Evolutionary conservation across 2,329 filamentous ascomycete genomes (phyloP), one percentile per base, ranked within the genome.

Genomic region (Claviceps sp.): DNA sequence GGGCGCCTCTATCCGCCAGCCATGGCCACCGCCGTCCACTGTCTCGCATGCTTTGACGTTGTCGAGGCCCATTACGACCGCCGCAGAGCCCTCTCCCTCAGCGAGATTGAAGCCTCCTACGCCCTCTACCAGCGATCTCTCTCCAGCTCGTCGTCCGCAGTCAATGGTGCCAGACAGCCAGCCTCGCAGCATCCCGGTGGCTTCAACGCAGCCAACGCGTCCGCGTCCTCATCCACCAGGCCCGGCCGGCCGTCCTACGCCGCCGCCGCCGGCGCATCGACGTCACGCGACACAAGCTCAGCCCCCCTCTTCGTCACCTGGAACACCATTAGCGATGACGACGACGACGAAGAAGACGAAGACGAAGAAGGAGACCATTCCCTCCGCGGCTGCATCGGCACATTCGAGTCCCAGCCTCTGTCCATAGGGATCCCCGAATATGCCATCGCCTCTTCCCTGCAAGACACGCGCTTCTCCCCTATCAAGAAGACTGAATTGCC

Each of bases 311-410:
- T 97, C 65, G 87, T 98, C 47, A 95, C 90, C 7, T 97, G 91
- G 90, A 95, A 96, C 70, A 88, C 80, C 0, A 60, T 89, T 43
- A 62, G 58, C 10, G 56, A 62, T 34, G 62, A 60, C 24, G 43
- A 17, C 24, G 14, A 40, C 7, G 39, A 40, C 14, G 39, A 40
- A 3, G 39, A 40, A 3, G 39, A 19, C 19, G 19, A 19, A 19
- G 62, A 66, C 40, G 52, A 24, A 13, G 62, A 60, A 19, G 61
- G 60, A 56, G 62, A 66, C 39, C 53, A 84, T 64, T 78, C 77
- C 24, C 78, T 98, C 43, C 84, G 93, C 54, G 93, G 93, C 54
- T 98, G 93, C 73, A 97, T 98, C 64, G 93, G 93, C 59, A 98
- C 91, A 2, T 98, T 97, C 63, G 86, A 90, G 62, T 67, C 82